phyloP scores from a whole-genome alignment of 2,329 filamentous ascomycete genomes.

The Onygenales sp. region DNA sequence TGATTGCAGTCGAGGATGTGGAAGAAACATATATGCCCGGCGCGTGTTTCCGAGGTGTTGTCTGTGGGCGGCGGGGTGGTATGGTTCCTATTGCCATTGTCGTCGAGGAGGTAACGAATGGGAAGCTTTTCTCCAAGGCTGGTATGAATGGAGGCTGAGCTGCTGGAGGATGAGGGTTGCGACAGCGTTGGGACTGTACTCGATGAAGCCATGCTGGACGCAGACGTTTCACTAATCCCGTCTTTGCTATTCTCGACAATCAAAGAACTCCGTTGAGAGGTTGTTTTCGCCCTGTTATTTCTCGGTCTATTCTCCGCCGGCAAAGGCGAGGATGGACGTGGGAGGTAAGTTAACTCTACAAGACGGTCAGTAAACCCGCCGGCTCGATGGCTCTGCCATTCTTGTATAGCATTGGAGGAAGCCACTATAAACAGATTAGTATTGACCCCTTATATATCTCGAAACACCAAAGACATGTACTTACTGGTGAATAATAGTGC shows the following conservation, averaged over 20 bases:
- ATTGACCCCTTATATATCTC: not conserved
- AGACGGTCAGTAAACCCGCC: constrained; percentile 12
- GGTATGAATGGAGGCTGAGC: constrained; percentile 23
- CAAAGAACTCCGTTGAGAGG: constrained; percentile 3
- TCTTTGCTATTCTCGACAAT: constrained; percentile 3
- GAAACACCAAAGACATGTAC: not conserved
- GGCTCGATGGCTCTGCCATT: constrained; percentile 15
- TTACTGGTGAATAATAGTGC: not conserved
- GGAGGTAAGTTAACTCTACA: constrained; percentile 6
- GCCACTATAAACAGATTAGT: constrained; percentile 6
- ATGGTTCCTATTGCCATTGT: constrained; percentile 21
- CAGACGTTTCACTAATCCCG: constrained; percentile 1
- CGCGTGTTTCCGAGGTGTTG: not conserved
- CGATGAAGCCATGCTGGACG: constrained; percentile 12
- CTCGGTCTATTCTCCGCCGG: not conserved
- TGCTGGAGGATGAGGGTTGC: constrained; percentile 16
- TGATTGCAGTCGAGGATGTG: constrained; percentile 35
- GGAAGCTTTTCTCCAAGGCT: constrained; percentile 15
- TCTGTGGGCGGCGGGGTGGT: constrained; percentile 13
- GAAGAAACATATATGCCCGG: constrained; percentile 28
- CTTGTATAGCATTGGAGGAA: constrained; percentile 12
- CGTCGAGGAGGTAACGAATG: constrained; percentile 17
- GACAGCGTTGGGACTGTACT: constrained; percentile 23
- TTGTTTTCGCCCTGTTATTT: not conserved
- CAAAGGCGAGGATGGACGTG: not conserved